Evolutionary conservation across 106 monocot species (phyloP).

Genomic region (Vanilla planifolia): DNA sequence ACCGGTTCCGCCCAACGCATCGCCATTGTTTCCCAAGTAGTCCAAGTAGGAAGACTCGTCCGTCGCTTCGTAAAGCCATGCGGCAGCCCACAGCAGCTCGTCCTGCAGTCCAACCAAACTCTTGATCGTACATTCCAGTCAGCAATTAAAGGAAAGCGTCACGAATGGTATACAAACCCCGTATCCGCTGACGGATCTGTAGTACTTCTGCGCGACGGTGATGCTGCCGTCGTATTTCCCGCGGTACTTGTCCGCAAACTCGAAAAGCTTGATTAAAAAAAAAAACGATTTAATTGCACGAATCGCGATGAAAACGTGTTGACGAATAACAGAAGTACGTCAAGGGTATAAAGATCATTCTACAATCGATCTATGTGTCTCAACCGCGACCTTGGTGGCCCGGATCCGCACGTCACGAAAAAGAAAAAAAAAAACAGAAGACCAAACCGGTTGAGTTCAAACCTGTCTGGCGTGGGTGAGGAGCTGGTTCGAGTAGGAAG

Average conservation of each 20-base stretch:
- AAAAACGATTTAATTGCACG: neutral
- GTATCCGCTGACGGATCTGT: conserved; percentile 85
- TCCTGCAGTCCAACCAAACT: conserved; percentile 22
- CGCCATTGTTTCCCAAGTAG: conserved; percentile 61
- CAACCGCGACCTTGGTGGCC: neutral
- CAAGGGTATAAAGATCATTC: neutral
- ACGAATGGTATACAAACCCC: conserved; percentile 29
- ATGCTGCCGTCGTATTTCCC: conserved; percentile 97
- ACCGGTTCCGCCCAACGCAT: conserved; percentile 76
- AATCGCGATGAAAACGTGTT: neutral
- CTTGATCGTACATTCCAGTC: neutral
- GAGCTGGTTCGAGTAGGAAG: conserved; percentile 63
- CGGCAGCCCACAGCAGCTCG: conserved; percentile 86
- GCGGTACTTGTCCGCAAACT: conserved; percentile 89
- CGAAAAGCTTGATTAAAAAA: conserved; percentile 51
- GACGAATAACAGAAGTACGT: neutral
- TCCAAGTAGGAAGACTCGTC: conserved; percentile 63
- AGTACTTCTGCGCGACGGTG: conserved; percentile 73
- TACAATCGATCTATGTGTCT: neutral
- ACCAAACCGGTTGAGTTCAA: neutral
- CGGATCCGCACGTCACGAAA: neutral
- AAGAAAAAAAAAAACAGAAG: no score
- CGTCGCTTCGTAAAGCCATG: conserved; percentile 84
- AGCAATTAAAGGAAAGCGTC: neutral
- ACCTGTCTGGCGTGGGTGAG: conserved; percentile 83